Base-by-base conservation (phyloP, 441 rosid genomes). In the Brassica balearica region DNA sequence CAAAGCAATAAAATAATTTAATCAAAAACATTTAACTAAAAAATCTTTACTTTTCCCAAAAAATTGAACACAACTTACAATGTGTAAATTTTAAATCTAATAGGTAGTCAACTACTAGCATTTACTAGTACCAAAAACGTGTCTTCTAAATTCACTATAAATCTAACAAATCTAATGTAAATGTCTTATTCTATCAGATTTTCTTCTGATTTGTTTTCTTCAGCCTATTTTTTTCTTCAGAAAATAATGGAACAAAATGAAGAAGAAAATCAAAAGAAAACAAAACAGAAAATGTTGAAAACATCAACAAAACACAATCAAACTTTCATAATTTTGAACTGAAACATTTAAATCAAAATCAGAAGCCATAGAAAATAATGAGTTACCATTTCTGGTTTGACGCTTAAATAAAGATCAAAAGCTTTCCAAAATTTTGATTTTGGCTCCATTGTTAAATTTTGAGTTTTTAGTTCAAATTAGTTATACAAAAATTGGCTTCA, bases 101-200 rank as follows among this genome's bases (percentile, higher is more conserved):
- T 38, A 38, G 12, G 12, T 38, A 46, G 15, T 46, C n/a, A 46
- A 46, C 55, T 12, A 46, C 55, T 46, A 46, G 1, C 2, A 46
- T 46, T 46, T 46, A 12, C 55, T 46, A 12, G 15, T 43, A 46
- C 55, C 15, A 46, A 46, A 12, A 11, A 12, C 15, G 3, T 12
- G 55, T 46, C 55, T 46, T 46, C 55, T 46, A 46, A 46, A 46
- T 46, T 46, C 53, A 46, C 55, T 46, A 46, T 46, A 46, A 46
- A 46, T 46, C 55, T 46, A 46, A 46, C 55, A 3, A 11, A 43
- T 43, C 51, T 43, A 43, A 9, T 1, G 55, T 46, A 46, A 12
- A 1, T 46, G 55, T 46, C 55, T 12, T 46, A 46, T 3, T 12
- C 14, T 11, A 43, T 43, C 5, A 43, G 14, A 11, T 3, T 43